Evolutionary conservation across 371 early-diverging fungal genomes (phyloP).

Genomic region (Gilbertella persicaria): DNA sequence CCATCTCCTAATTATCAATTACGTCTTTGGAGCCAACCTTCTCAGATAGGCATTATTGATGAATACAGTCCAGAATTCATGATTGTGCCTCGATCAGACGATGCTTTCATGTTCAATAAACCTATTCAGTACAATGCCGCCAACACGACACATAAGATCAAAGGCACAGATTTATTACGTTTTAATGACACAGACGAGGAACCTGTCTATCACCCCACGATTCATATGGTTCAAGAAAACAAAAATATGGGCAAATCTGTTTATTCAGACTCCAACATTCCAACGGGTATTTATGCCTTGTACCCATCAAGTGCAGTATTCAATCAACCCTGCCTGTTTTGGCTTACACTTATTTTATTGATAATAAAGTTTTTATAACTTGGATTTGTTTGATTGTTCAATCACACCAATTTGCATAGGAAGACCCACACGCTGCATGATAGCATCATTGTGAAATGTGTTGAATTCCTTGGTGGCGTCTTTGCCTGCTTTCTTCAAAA

Average conservation of each 20-base stretch:
- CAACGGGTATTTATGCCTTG: constrained; percentile 10
- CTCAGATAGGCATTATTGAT: constrained; percentile 7
- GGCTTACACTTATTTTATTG: no score
- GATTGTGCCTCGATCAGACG: constrained; percentile 7
- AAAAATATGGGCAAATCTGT: not conserved
- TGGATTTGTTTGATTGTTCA: no score
- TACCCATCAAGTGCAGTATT: not conserved
- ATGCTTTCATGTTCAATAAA: constrained; percentile 3
- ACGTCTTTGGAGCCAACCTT: constrained; percentile 6
- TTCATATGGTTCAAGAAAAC: not conserved
- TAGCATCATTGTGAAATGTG: constrained; percentile 72
- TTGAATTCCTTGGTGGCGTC: constrained; percentile 92
- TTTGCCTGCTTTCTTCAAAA: constrained; percentile 80
- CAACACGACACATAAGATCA: not conserved
- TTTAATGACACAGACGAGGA: not conserved
- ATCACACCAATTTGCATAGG: constrained; percentile 62
- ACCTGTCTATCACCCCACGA: not conserved
- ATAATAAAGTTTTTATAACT: no score
- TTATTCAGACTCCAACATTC: not conserved
- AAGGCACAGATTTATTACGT: not conserved
- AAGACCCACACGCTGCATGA: constrained; percentile 62
- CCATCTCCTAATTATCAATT: constrained; percentile 5
- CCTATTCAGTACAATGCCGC: no score
- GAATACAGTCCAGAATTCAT: constrained; percentile 2
- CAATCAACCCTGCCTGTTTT: no score